Conservation (phyloP, 192 early-diverging fungal species). For the Lunasporangiospora selenospora region DNA sequence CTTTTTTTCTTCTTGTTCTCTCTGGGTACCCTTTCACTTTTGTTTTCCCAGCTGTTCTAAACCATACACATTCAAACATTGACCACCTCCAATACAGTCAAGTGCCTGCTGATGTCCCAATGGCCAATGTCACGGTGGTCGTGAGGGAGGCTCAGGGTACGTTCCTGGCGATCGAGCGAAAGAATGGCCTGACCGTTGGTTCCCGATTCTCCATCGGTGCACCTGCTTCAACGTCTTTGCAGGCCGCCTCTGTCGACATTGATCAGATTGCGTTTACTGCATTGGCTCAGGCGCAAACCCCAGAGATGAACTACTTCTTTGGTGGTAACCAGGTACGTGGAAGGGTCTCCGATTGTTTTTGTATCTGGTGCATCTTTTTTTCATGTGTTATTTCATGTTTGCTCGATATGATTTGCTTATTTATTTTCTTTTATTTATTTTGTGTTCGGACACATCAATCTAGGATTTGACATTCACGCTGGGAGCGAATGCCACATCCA, state of each 20-base stretch:
- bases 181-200: not conserved
- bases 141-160: constrained; percentile 8
- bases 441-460: no score
- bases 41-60: not conserved
- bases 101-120: constrained; percentile 26
- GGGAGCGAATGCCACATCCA: no score
- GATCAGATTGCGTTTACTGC: constrained; percentile 12
- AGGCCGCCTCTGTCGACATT: not conserved
- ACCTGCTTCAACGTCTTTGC: not conserved
- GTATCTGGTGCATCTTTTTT: no score
- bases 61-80: no score
- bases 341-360: no score
- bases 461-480: no score
- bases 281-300: constrained; percentile 12
- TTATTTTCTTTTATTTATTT: no score
- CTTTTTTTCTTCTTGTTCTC: not conserved
- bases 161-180: constrained; percentile 26
- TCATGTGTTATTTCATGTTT: no score
- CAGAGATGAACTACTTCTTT: constrained; percentile 18
- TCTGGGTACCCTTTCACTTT: no score
- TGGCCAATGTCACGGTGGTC: constrained; percentile 1
- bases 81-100: no score
- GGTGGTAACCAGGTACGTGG: no score
- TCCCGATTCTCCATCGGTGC: constrained; percentile 23
- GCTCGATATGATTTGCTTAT: no score